Evolutionary conservation across 2,329 filamentous ascomycete species (phyloP).

Genomic region (Penicillium paneum): DNA sequence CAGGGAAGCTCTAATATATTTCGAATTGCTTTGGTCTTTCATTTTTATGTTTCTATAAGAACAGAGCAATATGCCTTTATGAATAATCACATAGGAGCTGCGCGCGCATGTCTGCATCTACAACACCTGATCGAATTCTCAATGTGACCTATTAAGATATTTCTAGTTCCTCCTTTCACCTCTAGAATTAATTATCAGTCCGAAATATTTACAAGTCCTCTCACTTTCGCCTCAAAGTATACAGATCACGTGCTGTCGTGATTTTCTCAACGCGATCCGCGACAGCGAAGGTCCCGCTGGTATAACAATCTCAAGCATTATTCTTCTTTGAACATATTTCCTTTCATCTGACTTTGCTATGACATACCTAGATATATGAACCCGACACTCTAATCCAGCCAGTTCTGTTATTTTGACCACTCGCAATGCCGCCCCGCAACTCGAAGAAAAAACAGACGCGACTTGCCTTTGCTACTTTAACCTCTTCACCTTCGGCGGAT

Average conservation of each 20-base stretch:
- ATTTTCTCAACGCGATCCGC: slow-evolving; percentile 9
- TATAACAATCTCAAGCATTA: background rate
- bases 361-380: background rate
- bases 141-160: background rate
- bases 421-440: slow-evolving; percentile 31
- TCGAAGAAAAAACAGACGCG: slow-evolving; percentile 42
- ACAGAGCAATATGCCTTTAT: background rate
- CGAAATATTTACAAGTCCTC: background rate
- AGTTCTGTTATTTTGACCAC: background rate
- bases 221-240: background rate
- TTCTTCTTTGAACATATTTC: background rate
- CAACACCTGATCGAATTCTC: too few species aligned
- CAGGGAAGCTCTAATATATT: background rate
- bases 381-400: background rate
- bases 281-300: slow-evolving; percentile 3
- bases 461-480: slow-evolving; percentile 41
- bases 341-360: background rate
- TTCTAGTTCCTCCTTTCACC: too few species aligned
- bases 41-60: background rate
- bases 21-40: background rate
- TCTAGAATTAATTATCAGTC: too few species aligned
- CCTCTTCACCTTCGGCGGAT: slow-evolving; percentile 21
- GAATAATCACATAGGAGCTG: background rate
- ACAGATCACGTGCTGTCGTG: slow-evolving; percentile 24
- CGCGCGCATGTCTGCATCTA: background rate